Base-by-base conservation (phyloP, 129 eudicot species). In the Dittrichia graveolens region DNA sequence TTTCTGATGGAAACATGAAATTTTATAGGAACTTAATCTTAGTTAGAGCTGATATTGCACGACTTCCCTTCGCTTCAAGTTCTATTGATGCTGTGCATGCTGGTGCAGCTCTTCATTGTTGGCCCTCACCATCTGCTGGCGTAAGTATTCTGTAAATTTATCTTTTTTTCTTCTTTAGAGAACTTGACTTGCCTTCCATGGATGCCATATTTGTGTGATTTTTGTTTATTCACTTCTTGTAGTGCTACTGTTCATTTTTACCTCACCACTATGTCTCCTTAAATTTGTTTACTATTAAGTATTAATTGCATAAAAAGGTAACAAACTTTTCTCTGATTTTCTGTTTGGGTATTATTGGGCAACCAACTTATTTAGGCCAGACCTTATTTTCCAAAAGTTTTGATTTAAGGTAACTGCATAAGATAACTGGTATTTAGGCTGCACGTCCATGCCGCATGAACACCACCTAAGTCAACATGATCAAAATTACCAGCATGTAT, bases 41-140 rank as follows among this genome's bases (percentile, higher is more conserved):
- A 81, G 97, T 94, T 59, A 84, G 98, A 84, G 99, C 99, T 59
- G 97, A 90, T 84, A 90, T 94, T 75, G 85, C 94, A 56, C 86
- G 97, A 63, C 96, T 94, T 53, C 99, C 99, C 13, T 90, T 94
- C 78, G 77, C 87, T 67, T 85, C 97, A 47, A 78, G 91, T 52
- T 80, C 93, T 58, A 46, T 94, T 7, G 99, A 94, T 79, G 99
- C 91, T 65, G 89, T 94, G 61, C 99, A 94, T 77, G 99, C 99
- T 74, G 99, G 97, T 74, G 99, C 97, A 63, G 99, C 99, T 77
- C 84, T 94, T 64, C 99, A 94, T 70, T 94, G 99, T 78, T 94
- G 99, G 99, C 96, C 97, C 57, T 88, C 96, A 61, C 97, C 98
- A 54, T 94, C 97, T 42, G 74, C 91, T 63, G 97, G 91, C 8